Conservation (phyloP, 179 eudicot species). For the Silene coronaria region DNA sequence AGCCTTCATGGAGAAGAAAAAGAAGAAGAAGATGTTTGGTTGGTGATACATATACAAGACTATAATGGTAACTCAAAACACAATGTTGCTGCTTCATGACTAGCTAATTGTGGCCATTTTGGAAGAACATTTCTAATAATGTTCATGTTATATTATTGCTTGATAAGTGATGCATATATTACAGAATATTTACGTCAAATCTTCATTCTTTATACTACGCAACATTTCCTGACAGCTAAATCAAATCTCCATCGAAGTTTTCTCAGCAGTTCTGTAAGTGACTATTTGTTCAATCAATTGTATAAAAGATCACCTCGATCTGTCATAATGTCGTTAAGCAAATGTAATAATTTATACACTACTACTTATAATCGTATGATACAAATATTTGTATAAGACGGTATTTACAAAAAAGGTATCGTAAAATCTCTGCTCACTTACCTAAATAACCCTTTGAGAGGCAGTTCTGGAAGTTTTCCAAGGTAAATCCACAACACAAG, state of each 20-base stretch:
- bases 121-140: neutral
- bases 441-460: neutral
- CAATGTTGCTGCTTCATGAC: conserved; percentile 16
- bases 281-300: neutral
- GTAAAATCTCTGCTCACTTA: neutral
- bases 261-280: neutral
- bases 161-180: neutral
- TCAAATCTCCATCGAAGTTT: neutral
- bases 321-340: neutral
- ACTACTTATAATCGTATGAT: too few relatives aligned
- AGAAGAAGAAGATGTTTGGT: conserved; percentile 54
- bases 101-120: neutral
- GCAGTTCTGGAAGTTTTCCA: neutral
- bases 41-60: conserved; percentile 19
- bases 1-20: conserved; percentile 81
- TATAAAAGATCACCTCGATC: too few relatives aligned
- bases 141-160: neutral
- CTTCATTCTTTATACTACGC: neutral
- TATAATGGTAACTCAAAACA: neutral
- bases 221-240: too few relatives aligned
- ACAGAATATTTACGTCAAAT: neutral
- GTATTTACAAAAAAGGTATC: neutral
- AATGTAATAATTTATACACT: neutral
- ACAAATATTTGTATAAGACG: neutral
- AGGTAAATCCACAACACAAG: too few relatives aligned